Evolutionary conservation across 2,329 filamentous ascomycete genomes (phyloP).

Genomic region (Calonectria hawksworthii): DNA sequence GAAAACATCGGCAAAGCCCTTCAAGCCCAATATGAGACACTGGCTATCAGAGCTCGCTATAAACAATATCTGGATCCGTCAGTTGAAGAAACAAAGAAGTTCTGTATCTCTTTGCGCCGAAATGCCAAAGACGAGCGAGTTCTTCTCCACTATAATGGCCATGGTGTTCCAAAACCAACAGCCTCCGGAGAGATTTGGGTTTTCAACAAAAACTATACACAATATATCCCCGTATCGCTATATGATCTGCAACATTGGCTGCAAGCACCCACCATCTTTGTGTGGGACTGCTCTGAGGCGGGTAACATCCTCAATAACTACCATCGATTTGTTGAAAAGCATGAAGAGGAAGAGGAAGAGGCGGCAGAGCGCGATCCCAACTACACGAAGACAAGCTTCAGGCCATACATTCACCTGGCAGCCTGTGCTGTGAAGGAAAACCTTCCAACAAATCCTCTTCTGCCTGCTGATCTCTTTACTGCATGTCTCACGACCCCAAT

Average conservation of each 20-base stretch:
- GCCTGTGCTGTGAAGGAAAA: slow-evolving; percentile 93
- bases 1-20: slow-evolving; percentile 96
- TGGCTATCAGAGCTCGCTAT: slow-evolving; percentile 95
- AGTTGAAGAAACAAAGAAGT: slow-evolving; percentile 97
- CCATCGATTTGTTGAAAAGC: slow-evolving; percentile 93
- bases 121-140: slow-evolving; percentile 97
- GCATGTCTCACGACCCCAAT: slow-evolving; percentile 97
- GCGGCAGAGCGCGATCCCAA: slow-evolving; percentile 81
- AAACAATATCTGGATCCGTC: slow-evolving; percentile 98
- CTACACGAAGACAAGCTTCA: slow-evolving; percentile 81
- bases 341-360: slow-evolving; percentile 89
- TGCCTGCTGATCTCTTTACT: slow-evolving; percentile 96
- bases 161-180: slow-evolving; percentile 96
- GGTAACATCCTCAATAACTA: slow-evolving; percentile 97
- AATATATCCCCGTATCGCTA: slow-evolving; percentile 96
- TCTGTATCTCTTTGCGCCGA: slow-evolving; percentile 88
- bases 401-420: slow-evolving; percentile 87
- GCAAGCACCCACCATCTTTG: slow-evolving; percentile 93
- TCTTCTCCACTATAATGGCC: slow-evolving; percentile 98
- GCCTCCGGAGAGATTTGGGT: slow-evolving; percentile 98
- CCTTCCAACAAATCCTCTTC: slow-evolving; percentile 91
- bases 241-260: slow-evolving; percentile 98
- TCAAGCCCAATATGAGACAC: slow-evolving; percentile 96
- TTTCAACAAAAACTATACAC: slow-evolving; percentile 98
- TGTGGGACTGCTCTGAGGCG: slow-evolving; percentile 97